Base-by-base conservation (phyloP, 164 flowering plant species). In the Stephania japonica region DNA sequence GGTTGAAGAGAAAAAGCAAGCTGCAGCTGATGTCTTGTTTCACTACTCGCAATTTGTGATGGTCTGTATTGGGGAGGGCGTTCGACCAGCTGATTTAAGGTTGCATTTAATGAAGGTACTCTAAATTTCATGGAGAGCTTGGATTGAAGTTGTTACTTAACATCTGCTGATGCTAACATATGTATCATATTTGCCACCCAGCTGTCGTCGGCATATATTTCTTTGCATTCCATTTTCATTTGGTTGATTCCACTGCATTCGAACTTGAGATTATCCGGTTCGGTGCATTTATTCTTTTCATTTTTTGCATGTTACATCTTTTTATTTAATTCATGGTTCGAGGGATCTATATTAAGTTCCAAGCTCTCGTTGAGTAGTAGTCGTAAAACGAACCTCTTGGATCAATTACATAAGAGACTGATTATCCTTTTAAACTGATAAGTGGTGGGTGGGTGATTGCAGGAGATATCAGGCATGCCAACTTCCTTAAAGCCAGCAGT, bases 91-190 rank as follows among this genome's bases (percentile, higher is more conserved):
- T 70, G 96, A 93, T 82, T 64, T 95, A 79, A 90, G 99, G 80
- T 71, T 95, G 82, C 99, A 95, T 81, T 81, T 95, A 69, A 95
- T 93, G 98, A 95, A 95, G 98, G 99, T 93, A 84, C 5, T 18
- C 63, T 19, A 56, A 32, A 32, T 4, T 32, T 32, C 38, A 32
- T 32, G 38, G 38, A 32, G 38, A 32, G 4, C 38, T 32, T 32
- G 38, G 38, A 32, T 32, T 32, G 38, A 32, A 32, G 38, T 32
- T 32, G 38, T 4, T 2, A 32, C 38, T 32, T 32, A 32, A 32
- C 3, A 32, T 32, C 38, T 32, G 38, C 38, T 32, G 38, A 32
- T 32, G 38, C 3, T 32, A 32, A 2, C 38, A 32, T 32, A 32
- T 32, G 38, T 32, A 32, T 32, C 38, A 32, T 32, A 32, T 32